A percentile compares a stretch with the other conserved stretches of the same genome.
Evolutionary conservation across 176 grass and related monocot species (phyloP).

Genomic region (Stipa capillata): DNA sequence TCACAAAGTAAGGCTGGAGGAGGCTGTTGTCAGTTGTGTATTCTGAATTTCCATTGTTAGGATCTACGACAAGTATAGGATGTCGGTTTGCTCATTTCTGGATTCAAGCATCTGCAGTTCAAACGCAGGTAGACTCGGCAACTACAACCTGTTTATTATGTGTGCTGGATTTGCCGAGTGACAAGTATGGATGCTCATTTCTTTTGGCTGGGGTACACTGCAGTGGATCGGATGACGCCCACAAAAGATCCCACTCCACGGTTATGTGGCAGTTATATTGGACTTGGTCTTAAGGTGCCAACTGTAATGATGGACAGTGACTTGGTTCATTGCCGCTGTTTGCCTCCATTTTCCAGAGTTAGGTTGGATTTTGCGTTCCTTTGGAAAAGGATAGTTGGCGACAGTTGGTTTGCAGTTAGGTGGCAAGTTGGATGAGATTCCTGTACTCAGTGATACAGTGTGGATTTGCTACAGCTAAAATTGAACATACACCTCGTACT

Average conservation of each 20-base stretch:
- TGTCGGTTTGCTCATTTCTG: not conserved
- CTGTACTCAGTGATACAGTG: not conserved
- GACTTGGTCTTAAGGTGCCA: constrained; percentile 17
- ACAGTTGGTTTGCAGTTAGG: constrained; percentile 21
- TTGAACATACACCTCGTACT: not conserved
- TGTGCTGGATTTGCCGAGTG: not conserved
- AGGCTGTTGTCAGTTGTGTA: not conserved
- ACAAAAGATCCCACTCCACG: constrained; percentile 10
- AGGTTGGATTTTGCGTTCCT: not conserved
- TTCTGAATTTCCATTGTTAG: not conserved
- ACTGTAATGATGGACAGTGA: constrained; percentile 8
- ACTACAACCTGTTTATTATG: not conserved
- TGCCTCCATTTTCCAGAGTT: not conserved
- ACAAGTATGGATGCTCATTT: not conserved
- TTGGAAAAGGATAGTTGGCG: constrained; percentile 13
- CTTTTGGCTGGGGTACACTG: not conserved
- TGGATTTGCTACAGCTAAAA: not conserved
- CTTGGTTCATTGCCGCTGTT: not conserved
- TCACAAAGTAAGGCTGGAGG: not conserved
- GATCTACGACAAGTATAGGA: not conserved
- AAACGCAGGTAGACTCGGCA: not conserved
- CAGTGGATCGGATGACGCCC: not conserved
- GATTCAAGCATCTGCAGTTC: not conserved
- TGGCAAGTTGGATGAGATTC: not conserved
- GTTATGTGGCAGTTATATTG: constrained; percentile 35